A percentile compares a stretch with the other conserved stretches of the same genome.
These are phyloP conservation scores for Ogataea zsoltii DNA, from an alignment of 805 yeast species.

Conservation along the genomic window DNA sequence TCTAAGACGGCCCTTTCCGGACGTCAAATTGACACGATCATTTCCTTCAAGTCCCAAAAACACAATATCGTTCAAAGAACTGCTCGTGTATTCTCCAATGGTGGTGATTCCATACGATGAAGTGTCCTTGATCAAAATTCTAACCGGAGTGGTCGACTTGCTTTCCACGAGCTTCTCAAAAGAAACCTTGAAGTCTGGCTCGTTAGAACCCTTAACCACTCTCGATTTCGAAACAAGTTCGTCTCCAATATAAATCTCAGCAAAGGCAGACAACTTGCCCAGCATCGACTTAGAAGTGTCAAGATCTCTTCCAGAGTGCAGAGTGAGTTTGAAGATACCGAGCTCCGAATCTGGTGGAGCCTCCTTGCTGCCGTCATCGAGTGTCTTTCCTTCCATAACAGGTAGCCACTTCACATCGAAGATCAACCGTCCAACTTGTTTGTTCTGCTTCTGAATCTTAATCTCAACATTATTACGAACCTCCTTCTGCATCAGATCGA, in stretches of 20 bases:
- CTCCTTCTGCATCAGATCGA: constrained; percentile 59
- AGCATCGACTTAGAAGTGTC: constrained; percentile 51
- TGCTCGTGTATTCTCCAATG: constrained; percentile 54
- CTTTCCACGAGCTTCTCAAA: constrained; percentile 63
- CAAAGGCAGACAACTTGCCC: constrained; percentile 63
- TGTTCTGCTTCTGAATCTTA: constrained; percentile 50
- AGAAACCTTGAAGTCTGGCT: constrained; percentile 69
- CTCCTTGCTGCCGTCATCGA: constrained; percentile 52
- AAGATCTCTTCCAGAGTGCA: constrained; percentile 61
- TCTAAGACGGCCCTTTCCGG: constrained; percentile 56
- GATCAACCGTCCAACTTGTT: constrained; percentile 56
- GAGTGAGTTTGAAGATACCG: constrained; percentile 66
- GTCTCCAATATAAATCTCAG: constrained; percentile 61
- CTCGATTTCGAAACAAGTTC: constrained; percentile 58
- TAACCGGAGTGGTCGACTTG: constrained; percentile 55
- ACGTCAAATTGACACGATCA: constrained; percentile 46
- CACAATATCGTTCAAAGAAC: constrained; percentile 54
- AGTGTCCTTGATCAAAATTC: constrained; percentile 61
- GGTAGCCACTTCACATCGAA: constrained; percentile 59
- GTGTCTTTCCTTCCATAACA: constrained; percentile 42
- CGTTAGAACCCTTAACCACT: constrained; percentile 64
- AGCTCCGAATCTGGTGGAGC: constrained; percentile 61
- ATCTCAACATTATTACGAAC: constrained; percentile 43
- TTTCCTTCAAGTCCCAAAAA: constrained; percentile 51
- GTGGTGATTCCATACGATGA: constrained; percentile 48